phyloP scores from a whole-genome alignment of 2,329 filamentous ascomycete species.

The Paraconiothyrium sp. region DNA sequence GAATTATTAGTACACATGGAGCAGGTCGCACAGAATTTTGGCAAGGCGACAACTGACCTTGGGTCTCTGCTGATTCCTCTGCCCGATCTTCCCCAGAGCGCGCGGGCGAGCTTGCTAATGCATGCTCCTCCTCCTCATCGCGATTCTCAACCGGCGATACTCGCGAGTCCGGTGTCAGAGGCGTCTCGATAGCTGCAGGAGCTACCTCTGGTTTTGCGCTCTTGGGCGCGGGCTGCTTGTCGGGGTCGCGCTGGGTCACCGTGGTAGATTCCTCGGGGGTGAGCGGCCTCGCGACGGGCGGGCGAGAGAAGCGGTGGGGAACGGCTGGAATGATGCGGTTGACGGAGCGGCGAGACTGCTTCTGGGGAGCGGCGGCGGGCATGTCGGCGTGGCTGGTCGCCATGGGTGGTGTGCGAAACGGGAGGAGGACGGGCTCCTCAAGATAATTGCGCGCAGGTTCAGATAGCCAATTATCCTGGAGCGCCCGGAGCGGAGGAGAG shows the following conservation, averaged over 20 bases:
- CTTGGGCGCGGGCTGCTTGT: conserved; percentile 25
- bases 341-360: conserved; percentile 35
- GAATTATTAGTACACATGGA: conserved; percentile 12
- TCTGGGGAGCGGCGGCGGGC: conserved; percentile 31
- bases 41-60: conserved; percentile 29
- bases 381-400: conserved; percentile 35
- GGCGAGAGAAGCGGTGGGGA: conserved; percentile 45
- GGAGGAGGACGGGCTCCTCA: conserved; percentile 47
- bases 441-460: conserved; percentile 48
- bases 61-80: conserved; percentile 25
- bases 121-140: conserved; percentile 22
- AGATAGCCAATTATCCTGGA: conserved; percentile 54
- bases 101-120: conserved; percentile 27
- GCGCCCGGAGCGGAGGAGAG: conserved; percentile 38
- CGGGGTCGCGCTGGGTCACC: conserved; percentile 26
- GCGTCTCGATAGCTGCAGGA: conserved; percentile 24
- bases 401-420: conserved; percentile 33
- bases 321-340: conserved; percentile 51
- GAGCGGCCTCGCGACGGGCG: conserved; percentile 36
- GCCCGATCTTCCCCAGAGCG: conserved; percentile 27
- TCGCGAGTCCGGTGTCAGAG: conserved; percentile 43
- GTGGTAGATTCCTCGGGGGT: conserved; percentile 39
- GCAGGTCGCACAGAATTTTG: not conserved
- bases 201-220: conserved; percentile 26
- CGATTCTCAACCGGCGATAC: conserved; percentile 27